Evolutionary conservation across 2,329 filamentous ascomycete genomes (phyloP), one percentile per base, ranked within the genome.

Genomic region (Colletotrichum agaves): DNA sequence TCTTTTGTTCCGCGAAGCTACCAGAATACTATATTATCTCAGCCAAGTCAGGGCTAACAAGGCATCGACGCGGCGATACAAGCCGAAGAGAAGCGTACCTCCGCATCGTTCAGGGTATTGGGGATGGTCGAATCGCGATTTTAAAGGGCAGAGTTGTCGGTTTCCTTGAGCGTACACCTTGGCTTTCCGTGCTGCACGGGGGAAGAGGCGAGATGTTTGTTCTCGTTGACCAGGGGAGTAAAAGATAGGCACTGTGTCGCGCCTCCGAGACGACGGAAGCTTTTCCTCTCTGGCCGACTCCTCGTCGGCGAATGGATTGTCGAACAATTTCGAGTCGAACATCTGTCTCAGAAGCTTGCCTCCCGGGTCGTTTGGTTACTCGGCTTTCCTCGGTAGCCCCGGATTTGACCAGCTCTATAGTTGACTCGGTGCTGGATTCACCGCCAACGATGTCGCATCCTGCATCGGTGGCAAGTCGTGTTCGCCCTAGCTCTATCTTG

Each of bases 291-390:
- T 76, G 0, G 82, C 82, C 0, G 74, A 76, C 0, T 80, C 79
- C 1, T 77, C 76, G 65, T 86, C 81, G 3, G 85, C 80, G 50
- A 83, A 86, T 0, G 82, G 83, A 46, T 82, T 79, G n/a, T 86
- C 83, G 59, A 86, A 86, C 11, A 86, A 78, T 3, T 83, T 83
- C 0, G 85, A 77, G 3, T 78, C 62, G 70, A 86, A 86, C 72
- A 86, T 86, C 68, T 86, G 83, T 35, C 73, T 75, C 4, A 86
- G 75, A 0, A 86, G 73, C 3, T 80, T 80, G n/a, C n/a, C n/a
- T n/a, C n/a, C 2, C 80, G 77, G 2, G 85, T 79, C 0, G 83
- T 85, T 8, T 74, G 59, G 50, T 85, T 79, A 86, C 73, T 11
- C 83, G 81, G 1, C 72, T 71, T 59, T 85, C 82, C 5, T 77